Percentiles rank a stretch among this genome's conserved stretches.
phyloP scores from a whole-genome alignment of 495 filamentous ascomycete genomes.

The Neurospora sp. region DNA sequence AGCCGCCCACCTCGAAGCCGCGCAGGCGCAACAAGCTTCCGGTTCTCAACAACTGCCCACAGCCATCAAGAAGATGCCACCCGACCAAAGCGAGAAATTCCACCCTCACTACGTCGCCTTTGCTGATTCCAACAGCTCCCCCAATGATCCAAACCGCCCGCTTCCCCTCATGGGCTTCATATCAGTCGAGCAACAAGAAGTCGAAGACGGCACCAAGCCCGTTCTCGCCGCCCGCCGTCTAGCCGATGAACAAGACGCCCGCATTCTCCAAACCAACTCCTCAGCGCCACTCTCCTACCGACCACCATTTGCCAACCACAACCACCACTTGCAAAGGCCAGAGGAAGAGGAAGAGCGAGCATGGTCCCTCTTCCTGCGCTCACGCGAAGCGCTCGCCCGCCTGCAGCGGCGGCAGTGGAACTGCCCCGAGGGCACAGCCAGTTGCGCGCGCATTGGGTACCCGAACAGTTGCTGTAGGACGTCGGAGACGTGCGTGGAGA shows the following conservation, averaged over 20 bases:
- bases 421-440: slow-evolving; percentile 61
- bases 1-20: slow-evolving; percentile 21
- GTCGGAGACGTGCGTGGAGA: slow-evolving; percentile 57
- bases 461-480: slow-evolving; percentile 68
- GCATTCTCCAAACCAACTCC: slow-evolving; percentile 16
- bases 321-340: neutral
- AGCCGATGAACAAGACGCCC: slow-evolving; percentile 12
- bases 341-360: neutral
- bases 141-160: neutral
- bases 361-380: slow-evolving; percentile 18
- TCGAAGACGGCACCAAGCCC: neutral
- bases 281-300: slow-evolving; percentile 21
- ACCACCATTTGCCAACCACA: slow-evolving; percentile 25
- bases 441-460: slow-evolving; percentile 58
- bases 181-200: neutral
- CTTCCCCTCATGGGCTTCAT: neutral
- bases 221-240: slow-evolving; percentile 9
- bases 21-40: slow-evolving; percentile 9
- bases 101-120: slow-evolving; percentile 51
- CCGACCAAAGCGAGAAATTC: slow-evolving; percentile 80
- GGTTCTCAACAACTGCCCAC: slow-evolving; percentile 26
- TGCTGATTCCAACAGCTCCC: slow-evolving; percentile 12
- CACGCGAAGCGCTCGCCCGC: slow-evolving; percentile 25
- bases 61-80: slow-evolving; percentile 62
- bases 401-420: slow-evolving; percentile 49